These are phyloP conservation scores for Ephemerocybe angulata DNA, from an alignment of 768 basidiomycete genomes.

Conservation along the genomic window DNA sequence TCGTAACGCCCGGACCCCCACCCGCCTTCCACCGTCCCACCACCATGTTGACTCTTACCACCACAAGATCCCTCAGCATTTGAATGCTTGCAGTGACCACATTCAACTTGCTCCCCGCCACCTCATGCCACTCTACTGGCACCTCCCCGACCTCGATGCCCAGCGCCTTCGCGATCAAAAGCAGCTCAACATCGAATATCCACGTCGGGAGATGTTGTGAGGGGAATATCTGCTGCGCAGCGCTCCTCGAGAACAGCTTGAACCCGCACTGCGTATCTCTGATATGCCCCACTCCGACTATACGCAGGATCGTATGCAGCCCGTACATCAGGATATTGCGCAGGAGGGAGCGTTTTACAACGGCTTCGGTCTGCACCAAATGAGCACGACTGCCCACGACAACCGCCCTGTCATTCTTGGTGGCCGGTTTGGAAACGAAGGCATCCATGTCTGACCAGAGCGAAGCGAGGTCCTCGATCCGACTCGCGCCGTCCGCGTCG, in stretches of 20 bases:
- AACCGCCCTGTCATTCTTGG: conserved; percentile 45
- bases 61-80: conserved; percentile 84
- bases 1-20: neutral
- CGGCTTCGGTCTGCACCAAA: conserved; percentile 86
- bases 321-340: conserved; percentile 95
- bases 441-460: conserved; percentile 74
- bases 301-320: conserved; percentile 81
- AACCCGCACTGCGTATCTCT: conserved; percentile 97
- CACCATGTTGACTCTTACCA: conserved; percentile 78
- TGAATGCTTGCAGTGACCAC: conserved; percentile 81
- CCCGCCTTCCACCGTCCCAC: conserved; percentile 68
- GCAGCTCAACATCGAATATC: conserved; percentile 96
- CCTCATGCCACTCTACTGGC: conserved; percentile 90
- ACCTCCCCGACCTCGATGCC: conserved; percentile 81
- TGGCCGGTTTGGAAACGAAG: conserved; percentile 33
- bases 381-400: conserved; percentile 91
- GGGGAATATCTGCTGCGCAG: conserved; percentile 82
- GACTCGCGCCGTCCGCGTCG: conserved; percentile 92
- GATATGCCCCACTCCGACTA: conserved; percentile 87
- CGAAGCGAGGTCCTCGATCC: conserved; percentile 78
- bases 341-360: conserved; percentile 89
- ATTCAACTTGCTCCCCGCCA: conserved; percentile 87
- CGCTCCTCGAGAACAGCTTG: conserved; percentile 86
- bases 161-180: conserved; percentile 78
- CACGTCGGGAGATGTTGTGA: conserved; percentile 83